phyloP scores from a whole-genome alignment of 1,284 basidiomycete genomes.

The Apiotrichum brassicae region DNA sequence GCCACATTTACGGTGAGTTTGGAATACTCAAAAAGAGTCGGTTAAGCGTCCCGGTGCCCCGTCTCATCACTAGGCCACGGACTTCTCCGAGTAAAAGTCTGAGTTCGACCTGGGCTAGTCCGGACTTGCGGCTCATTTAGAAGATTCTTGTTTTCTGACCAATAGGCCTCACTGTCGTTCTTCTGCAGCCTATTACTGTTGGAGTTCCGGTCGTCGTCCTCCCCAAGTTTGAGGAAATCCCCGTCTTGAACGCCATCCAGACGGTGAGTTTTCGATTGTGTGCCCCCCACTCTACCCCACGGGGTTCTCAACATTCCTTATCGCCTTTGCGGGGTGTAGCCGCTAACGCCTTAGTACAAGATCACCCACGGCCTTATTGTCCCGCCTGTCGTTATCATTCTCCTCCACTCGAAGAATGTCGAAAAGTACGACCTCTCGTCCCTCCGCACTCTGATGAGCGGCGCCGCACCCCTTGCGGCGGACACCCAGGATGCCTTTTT shows the following conservation, averaged over 20 bases:
- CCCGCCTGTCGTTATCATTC: slow-evolving; percentile 68
- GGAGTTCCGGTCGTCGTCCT: slow-evolving; percentile 63
- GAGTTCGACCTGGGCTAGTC: too few species aligned
- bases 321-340: too few species aligned
- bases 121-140: too few species aligned
- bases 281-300: too few species aligned
- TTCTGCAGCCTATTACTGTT: slow-evolving; percentile 57
- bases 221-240: slow-evolving; percentile 54
- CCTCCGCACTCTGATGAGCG: slow-evolving; percentile 60
- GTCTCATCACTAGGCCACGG: too few species aligned
- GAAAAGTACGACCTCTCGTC: slow-evolving; percentile 63
- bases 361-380: slow-evolving; percentile 64
- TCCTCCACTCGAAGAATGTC: slow-evolving; percentile 52
- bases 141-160: too few species aligned
- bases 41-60: too few species aligned
- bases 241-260: slow-evolving; percentile 60
- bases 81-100: too few species aligned
- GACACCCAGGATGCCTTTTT: slow-evolving; percentile 31
- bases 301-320: too few species aligned
- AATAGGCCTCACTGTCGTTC: slow-evolving; percentile 33
- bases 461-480: slow-evolving; percentile 71
- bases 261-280: slow-evolving; percentile 38
- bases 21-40: too few species aligned
- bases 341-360: slow-evolving; percentile 27
- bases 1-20: slow-evolving; percentile 2